Base-by-base conservation (phyloP, 306 rosid genomes). In the Morella rubra region DNA sequence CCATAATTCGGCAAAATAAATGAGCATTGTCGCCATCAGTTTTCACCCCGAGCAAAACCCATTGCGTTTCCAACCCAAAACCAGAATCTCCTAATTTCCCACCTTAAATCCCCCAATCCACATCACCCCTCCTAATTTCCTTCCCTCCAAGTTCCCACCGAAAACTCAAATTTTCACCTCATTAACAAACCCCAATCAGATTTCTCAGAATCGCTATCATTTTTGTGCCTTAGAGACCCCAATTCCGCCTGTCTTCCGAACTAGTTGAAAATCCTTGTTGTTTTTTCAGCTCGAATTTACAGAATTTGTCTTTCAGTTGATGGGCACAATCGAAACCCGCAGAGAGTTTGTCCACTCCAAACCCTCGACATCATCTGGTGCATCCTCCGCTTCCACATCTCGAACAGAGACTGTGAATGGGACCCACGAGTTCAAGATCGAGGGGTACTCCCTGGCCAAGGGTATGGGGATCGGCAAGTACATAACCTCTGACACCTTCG, bases 391-490 rank as follows among this genome's bases (percentile, higher is more conserved):
- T 46, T 89, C 92, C 9, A 80, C 84, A 27, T 83, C 90, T 61
- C 80, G 77, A 61, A 84, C 86, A 12, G 90, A 86, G 74, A 84
- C 92, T 18, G 84, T 89, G 3, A 83, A 86, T 79, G 88, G 86
- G 13, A 75, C 82, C 52, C 92, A 89, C 78, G 86, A 82, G 53
- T 80, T 89, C 70, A 86, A 80, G 84, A 77, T 89, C 85, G 54
- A 73, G 32, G 92, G 92, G 5, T 89, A 73, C 77, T 86, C 90
- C 15, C 84, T 89, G 12, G 80, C 72, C 40, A 89, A 84, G 68
- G 92, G 92, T 18, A 82, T 84, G 84, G 92, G 90, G 71, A 79
- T 89, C 61, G 90, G 90, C 7, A 84, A 84, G 76, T 84, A 78
- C 87, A 76, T 89, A 9, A 77, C 90, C 13, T 89, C 90, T 64